Evolutionary conservation across 257 asterid species (phyloP), one percentile per base, ranked within the genome.

Genomic region (Henckelia pumila): DNA sequence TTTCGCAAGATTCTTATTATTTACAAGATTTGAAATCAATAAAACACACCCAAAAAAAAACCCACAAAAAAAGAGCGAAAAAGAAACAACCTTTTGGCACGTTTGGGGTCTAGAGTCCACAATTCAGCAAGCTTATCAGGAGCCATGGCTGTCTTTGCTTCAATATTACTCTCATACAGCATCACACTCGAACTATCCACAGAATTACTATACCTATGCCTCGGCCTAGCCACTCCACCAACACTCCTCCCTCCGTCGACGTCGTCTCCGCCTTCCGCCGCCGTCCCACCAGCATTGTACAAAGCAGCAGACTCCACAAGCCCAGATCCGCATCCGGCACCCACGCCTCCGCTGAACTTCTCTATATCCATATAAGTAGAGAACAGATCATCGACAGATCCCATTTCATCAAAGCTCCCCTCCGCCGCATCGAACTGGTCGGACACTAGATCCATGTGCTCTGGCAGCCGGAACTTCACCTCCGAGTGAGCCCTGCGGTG

Each of bases 401-500:
- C 96, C 68, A 86, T 84, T 83, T 91, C 99, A 56, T 90, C 97
- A 65, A 93, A 87, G 65, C 85, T 84, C 3, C 88, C 89, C 0
- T 75, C 81, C 1, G 89, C 82, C 7, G 75, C 89, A 60, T 81
- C 95, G 52, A 89, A 83, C 4, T 81, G 83, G 83, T 89, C 92
- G 16, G 95, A 64, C 1, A 19, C 89, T 83, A 93, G 92, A 91
- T 93, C 97, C 50, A 88, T 66, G 65, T 92, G 92, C 78, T 89
- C 95, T 58, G 97, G 96, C 16, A 93, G 79, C 29, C 95, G 82
- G 83, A 80, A 90, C 78, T 84, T 91, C 49, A 91, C 87, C 76
- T 93, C 99, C 0, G 99, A 93, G 58, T 88, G 99, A 67, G 99
- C 96, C 71, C 99, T 72, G 35, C 97, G 95, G 86, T 93, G 99